These are phyloP conservation scores for Priceomyces medius DNA, from an alignment of 805 yeast genomes.

Conservation along the genomic window DNA sequence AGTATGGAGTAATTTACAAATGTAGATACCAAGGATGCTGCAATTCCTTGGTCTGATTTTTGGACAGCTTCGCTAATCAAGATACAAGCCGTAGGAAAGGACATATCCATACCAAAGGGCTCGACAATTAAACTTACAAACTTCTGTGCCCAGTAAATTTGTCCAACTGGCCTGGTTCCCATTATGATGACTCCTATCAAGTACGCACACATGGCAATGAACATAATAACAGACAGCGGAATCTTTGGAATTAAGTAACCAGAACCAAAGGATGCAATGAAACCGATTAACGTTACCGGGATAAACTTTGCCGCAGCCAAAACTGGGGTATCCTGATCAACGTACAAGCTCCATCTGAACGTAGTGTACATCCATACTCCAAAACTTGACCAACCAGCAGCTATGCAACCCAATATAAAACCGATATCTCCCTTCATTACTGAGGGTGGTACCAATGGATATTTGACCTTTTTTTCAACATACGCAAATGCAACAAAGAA, in stretches of 20 bases:
- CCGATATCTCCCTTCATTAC: conserved; percentile 46
- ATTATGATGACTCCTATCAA: conserved; percentile 49
- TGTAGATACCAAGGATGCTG: conserved; percentile 70
- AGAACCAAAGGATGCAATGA: conserved; percentile 52
- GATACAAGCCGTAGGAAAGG: conserved; percentile 73
- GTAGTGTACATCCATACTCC: conserved; percentile 68
- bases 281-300: conserved; percentile 47
- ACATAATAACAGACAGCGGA: conserved; percentile 50
- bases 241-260: conserved; percentile 45
- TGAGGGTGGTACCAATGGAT: conserved; percentile 56
- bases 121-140: conserved; percentile 55
- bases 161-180: conserved; percentile 56
- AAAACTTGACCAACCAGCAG: conserved; percentile 75
- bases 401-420: conserved; percentile 50
- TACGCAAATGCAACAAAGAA: conserved; percentile 42
- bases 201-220: conserved; percentile 54
- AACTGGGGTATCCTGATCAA: conserved; percentile 41
- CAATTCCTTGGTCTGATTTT: conserved; percentile 67
- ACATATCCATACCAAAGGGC: conserved; percentile 75
- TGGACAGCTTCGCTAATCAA: conserved; percentile 60
- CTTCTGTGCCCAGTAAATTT: conserved; percentile 58
- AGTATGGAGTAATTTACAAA: conserved; percentile 64
- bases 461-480: conserved; percentile 44
- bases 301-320: conserved; percentile 26
- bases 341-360: conserved; percentile 46